Evolutionary conservation across 345 rosid genomes (phyloP).

Genomic region (Acer negundo): DNA sequence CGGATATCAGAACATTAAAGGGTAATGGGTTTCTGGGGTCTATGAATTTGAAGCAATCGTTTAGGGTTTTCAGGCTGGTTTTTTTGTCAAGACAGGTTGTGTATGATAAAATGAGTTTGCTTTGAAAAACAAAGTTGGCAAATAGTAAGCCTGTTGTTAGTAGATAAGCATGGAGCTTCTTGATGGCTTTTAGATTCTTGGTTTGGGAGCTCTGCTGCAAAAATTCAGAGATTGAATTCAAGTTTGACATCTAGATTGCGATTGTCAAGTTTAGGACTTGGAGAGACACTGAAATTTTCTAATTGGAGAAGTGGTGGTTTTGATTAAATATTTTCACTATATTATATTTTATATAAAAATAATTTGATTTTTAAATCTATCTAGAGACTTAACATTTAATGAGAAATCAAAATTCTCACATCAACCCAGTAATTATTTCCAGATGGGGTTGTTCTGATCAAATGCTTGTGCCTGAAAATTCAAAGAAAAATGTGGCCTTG

Average conservation of each 20-base stretch:
- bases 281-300: neutral
- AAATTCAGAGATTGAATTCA: constrained; percentile 16
- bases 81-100: constrained; percentile 22
- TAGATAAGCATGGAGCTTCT: constrained; percentile 36
- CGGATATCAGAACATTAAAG: constrained; percentile 46
- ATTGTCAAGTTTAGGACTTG: neutral
- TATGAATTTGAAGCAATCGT: constrained; percentile 35
- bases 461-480: no score
- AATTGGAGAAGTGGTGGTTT: neutral
- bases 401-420: no score
- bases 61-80: constrained; percentile 26
- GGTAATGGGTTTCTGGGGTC: constrained; percentile 36
- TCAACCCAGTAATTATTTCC: no score
- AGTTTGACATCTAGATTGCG: constrained; percentile 1
- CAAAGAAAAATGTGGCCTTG: no score
- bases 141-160: constrained; percentile 36
- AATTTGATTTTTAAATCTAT: no score
- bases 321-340: no score
- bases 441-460: no score
- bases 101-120: constrained; percentile 39
- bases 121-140: constrained; percentile 22
- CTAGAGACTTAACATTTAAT: no score
- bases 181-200: constrained; percentile 26
- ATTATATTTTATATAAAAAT: no score
- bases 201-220: constrained; percentile 23